Base-by-base conservation (phyloP, 1,284 basidiomycete species). In the Butyriboletus appendiculatus region DNA sequence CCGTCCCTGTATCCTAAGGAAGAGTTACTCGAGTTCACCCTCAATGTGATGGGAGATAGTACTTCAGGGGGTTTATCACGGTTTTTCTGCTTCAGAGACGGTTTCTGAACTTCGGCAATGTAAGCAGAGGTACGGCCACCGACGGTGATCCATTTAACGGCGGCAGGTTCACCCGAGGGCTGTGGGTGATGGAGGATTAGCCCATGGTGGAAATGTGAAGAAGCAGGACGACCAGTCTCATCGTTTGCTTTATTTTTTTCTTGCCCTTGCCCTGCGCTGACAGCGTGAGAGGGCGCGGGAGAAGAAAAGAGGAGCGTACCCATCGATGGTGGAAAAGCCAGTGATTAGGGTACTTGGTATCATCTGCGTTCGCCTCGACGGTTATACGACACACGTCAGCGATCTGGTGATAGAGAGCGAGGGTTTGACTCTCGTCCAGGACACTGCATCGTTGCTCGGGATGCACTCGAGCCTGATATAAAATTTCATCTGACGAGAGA, bases 61-160 rank as follows among this genome's bases (percentile, higher is more conserved):
- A 67, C 60, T 24, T 57, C 50, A 1, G 49, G 55, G 6, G 10
- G 34, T 30, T 47, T 48, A 39, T 46, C 38, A 46, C 35, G 26
- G 14, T 1, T 48, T 33, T 52, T 50, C 14, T 22, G 51, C 39
- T 56, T 59, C 18, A 45, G 18, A 20, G 72, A 69, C 50, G 79
- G 69, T 45, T 73, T 75, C 63, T 92, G 91, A 3, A 93, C 74
- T 66, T 90, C 82, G 10, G 71, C 68, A 3, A 92, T 84, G 57
- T 84, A 86, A 4, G 90, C 91, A 1, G 88, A 89, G 1, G 92
- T 94, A 15, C 92, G 76, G 1, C 92, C 92, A 5, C 88, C 90
- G 10, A 94, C 88, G 1, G 87, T 91, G 48, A 91, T 68, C 79
- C 86, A 94, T 58, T 82, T 84, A 57, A 94, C 85, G 2, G 86